These are phyloP conservation scores for Cercospora sesami DNA, from an alignment of 2,329 filamentous ascomycete species.

Conservation along the genomic window DNA sequence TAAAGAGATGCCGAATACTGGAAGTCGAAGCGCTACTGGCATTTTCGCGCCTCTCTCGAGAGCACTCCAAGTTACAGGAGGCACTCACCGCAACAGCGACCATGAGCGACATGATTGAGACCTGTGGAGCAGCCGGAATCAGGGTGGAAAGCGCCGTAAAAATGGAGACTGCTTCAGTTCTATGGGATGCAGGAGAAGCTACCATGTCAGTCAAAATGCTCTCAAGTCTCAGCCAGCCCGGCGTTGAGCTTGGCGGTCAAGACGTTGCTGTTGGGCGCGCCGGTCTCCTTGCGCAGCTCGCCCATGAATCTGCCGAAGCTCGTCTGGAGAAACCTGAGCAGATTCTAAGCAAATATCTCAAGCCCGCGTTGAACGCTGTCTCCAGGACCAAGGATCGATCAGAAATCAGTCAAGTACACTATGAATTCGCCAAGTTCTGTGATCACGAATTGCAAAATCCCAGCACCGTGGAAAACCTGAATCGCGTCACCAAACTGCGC, in stretches of 20 bases:
- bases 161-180: slow-evolving; percentile 80
- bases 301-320: slow-evolving; percentile 84
- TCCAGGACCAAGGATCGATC: slow-evolving; percentile 65
- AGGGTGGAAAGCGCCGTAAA: slow-evolving; percentile 74
- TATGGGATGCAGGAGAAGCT: slow-evolving; percentile 94
- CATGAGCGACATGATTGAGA: slow-evolving; percentile 72
- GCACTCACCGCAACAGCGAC: slow-evolving; percentile 82
- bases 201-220: slow-evolving; percentile 86
- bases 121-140: slow-evolving; percentile 70
- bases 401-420: slow-evolving; percentile 84
- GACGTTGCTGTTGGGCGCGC: slow-evolving; percentile 71
- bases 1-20: slow-evolving; percentile 64
- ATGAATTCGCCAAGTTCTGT: slow-evolving; percentile 93
- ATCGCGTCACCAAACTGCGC: slow-evolving; percentile 74
- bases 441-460: slow-evolving; percentile 89
- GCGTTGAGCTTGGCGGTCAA: slow-evolving; percentile 65
- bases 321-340: slow-evolving; percentile 86
- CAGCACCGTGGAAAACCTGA: slow-evolving; percentile 80
- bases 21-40: slow-evolving; percentile 76
- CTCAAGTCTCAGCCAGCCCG: slow-evolving; percentile 63
- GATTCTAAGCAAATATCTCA: slow-evolving; percentile 83
- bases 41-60: slow-evolving; percentile 72
- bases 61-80: slow-evolving; percentile 80
- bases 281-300: slow-evolving; percentile 82
- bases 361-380: slow-evolving; percentile 79